A percentile compares a stretch with the other conserved stretches of the same genome.
Evolutionary conservation across 352 stramenopile genomes (phyloP).

Genomic region (Phytophthora agathidicida): DNA sequence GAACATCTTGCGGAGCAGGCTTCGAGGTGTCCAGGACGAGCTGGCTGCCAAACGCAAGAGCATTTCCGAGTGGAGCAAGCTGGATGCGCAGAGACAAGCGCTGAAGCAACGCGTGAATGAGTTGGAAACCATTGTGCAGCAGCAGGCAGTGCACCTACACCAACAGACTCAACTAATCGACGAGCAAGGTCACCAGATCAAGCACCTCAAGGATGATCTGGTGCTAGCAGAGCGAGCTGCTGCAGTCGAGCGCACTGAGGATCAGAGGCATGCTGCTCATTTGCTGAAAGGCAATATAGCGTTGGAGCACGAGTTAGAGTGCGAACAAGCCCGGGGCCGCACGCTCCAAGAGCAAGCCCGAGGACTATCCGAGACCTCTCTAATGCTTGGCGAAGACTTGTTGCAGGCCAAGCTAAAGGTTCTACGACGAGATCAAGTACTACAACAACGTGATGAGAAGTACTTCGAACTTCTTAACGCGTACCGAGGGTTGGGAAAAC

Average conservation of each 20-base stretch:
- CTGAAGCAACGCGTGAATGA: constrained; percentile 6
- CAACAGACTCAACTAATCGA: constrained; percentile 27
- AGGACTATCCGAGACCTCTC: constrained; percentile 17
- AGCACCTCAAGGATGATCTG: constrained; percentile 20
- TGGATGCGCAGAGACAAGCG: constrained; percentile 6
- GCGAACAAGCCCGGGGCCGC: background rate
- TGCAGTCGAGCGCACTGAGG: constrained; percentile 25
- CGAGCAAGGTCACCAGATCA: constrained; percentile 37
- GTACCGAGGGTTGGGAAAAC: constrained; percentile 23
- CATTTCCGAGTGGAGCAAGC: constrained; percentile 7
- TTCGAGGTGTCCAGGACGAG: constrained; percentile 18
- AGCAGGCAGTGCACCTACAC: constrained; percentile 15
- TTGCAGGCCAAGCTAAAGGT: constrained; percentile 4
- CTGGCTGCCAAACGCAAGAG: constrained; percentile 1
- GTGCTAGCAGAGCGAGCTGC: background rate
- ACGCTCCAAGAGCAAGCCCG: background rate
- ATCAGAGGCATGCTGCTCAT: constrained; percentile 31
- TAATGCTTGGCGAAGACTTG: constrained; percentile 33
- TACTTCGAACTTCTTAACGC: constrained; percentile 15
- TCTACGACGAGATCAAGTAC: background rate
- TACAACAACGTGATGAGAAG: constrained; percentile 30
- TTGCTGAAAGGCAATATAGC: constrained; percentile 38
- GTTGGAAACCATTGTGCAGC: constrained; percentile 6
- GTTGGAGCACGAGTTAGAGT: constrained; percentile 32
- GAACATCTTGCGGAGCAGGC: background rate